Base-by-base conservation (phyloP, 108 stramenopile species). In the Aurantiochytrium sp. region DNA sequence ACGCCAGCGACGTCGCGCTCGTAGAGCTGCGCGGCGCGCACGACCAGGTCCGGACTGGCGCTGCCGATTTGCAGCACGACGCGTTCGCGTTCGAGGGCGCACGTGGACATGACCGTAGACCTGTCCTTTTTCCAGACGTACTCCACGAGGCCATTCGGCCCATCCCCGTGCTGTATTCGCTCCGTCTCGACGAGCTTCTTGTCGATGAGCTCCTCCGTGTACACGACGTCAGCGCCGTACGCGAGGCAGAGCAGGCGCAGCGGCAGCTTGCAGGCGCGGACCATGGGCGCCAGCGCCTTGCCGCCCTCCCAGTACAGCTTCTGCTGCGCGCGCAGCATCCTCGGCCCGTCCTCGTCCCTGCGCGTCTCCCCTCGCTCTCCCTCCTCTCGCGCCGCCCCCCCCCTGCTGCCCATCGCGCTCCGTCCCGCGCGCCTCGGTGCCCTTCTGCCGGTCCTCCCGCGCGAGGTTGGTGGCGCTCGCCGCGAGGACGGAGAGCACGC, bases 151-250 rank as follows among this genome's bases (percentile, higher is more conserved):
- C 92, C 93, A 6, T 28, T 28, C 19, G 10, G 43, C 0, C 8
- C 14, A 6, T 42, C 64, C 4, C 87, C 59, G 92, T 97, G 97
- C 59, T 93, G 91, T 5, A 92, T 87, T 5, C 97, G 94, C 14
- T 92, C 93, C 25, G 95, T 92, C 23, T 94, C 87, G 2, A 92
- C 87, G 42, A 99, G 90, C 43, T 95, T 92, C 19, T 97, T 93
- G 92, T 98, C 98, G 89, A 99, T 94, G 53, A 98, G 89, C 91
- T 99, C 98, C 93, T 99, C 98, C 45, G 96, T 95, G 92, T 96
- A 98, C 0, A 95, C 95, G 35, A 97, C 89, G 90, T 97, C 94
- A 49, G 97, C 97, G 18, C 97, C 98, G 91, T 98, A 97, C 5
- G 91, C 69, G 28, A 98, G 91, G 51, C 97, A 96, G 4, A 98